These are phyloP conservation scores for Sungouiella blattae DNA, from an alignment of 805 yeast species.

Conservation along the genomic window DNA sequence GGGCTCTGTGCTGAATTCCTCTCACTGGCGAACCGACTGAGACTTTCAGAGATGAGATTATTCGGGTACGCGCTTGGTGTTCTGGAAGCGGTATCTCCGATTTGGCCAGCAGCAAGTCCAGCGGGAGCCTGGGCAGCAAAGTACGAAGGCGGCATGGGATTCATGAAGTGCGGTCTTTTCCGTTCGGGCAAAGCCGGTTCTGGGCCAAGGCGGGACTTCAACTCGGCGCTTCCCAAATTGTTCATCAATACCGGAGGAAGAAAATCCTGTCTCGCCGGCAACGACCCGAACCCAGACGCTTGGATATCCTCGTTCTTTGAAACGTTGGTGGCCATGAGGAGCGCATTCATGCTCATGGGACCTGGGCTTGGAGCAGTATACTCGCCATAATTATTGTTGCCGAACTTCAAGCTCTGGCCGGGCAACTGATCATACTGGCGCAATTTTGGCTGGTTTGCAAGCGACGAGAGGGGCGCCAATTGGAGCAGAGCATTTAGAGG, in stretches of 20 bases:
- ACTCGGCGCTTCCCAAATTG: not conserved
- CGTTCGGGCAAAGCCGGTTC: not conserved
- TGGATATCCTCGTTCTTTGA: slow-evolving; percentile 1
- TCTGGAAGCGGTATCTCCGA: not conserved
- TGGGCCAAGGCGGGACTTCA: not conserved
- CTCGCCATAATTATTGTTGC: no score
- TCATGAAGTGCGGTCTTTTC: not conserved
- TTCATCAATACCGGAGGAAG: slow-evolving; percentile 1
- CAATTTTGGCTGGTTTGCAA: not conserved
- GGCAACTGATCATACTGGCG: not conserved
- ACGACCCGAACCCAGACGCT: not conserved
- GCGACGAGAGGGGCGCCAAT: not conserved
- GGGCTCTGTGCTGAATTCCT: no score
- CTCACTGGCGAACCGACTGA: not conserved
- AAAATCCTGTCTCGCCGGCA: not conserved
- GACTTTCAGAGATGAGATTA: not conserved
- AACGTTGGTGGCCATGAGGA: slow-evolving; percentile 11
- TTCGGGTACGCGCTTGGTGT: not conserved
- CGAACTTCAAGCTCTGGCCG: not conserved
- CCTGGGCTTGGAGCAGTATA: slow-evolving; percentile 3
- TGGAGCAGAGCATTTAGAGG: not conserved
- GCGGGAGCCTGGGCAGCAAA: not conserved
- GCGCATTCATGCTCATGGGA: slow-evolving; percentile 11
- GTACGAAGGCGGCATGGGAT: not conserved
- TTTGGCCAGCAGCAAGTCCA: no score